Base-by-base conservation (phyloP, 129 eudicot species). In the Flaveria linearis region DNA sequence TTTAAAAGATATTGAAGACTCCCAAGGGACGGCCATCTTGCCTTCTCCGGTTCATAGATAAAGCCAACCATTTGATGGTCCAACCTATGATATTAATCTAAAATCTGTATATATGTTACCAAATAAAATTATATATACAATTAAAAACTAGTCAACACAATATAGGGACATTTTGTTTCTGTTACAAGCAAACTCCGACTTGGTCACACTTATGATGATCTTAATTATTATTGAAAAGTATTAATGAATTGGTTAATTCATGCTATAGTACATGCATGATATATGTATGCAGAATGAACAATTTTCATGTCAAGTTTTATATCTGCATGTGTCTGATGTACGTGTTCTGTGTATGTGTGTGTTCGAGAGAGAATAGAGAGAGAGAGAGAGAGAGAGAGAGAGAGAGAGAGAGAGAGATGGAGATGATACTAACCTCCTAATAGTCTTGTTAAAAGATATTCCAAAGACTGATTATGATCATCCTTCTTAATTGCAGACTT, bases 401-500 rank as follows among this genome's bases (percentile, higher is more conserved):
- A 79, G 72, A 71, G 82, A 72, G 55, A 51, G 43, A 63, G 30
- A 26, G 78, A 23, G 28, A 45, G 13, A 45, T 3, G 10, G 50
- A 45, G 3, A 45, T 8, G 50, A 45, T 8, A 45, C 3, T 45
- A 45, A 86, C 87, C 86, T 86, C 55, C 68, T 26, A 86, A 68
- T 65, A 86, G 72, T 69, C 63, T 81, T 50, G 83, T 62, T 9
- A 86, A 61, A 50, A 81, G 87, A 77, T 50, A 80, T 12, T 81
- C 71, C 20, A 75, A 20, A 25, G 81, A 58, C 18, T 73, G 76
- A 20, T 86, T 67, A 74, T 60, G 69, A 56, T 80, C 71, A 73
- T 60, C 33, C 73, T 78, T 78, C 77, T 71, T 71, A 36, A 71
- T 53, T 1, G 9, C 46, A 25, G 58, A 15, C 25, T 12, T 26